Evolutionary conservation across 768 basidiomycete genomes (phyloP), one percentile per base, ranked within the genome.

Genomic region (Kwoniella sp.): DNA sequence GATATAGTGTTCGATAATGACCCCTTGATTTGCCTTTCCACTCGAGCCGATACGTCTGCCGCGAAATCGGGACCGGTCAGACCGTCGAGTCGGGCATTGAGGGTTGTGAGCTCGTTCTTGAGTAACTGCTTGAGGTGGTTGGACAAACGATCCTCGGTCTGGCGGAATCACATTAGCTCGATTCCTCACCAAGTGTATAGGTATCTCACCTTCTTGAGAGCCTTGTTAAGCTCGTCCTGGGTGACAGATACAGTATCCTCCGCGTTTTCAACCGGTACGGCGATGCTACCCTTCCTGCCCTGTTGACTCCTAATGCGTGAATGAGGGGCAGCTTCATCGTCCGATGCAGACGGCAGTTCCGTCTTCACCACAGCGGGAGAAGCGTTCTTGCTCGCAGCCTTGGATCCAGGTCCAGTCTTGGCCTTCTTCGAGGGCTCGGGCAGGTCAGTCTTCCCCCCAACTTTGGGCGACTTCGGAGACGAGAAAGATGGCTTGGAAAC

Each of bases 81-180:
- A 17, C 55, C 29, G 24, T 76, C 72, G n/a, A 73, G 26, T 22
- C 65, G 62, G 44, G 58, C 17, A 40, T 48, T 57, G 30, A 77
- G 29, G n/a, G 29, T 29, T 9, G 58, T 55, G 47, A 71, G 54
- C 27, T 72, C 64, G 26, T 58, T 55, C 19, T 63, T 59, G 12
- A 74, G 19, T 9, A 59, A 30, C 37, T 72, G 68, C 51, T 70
- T 70, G 55, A 71, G 25, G 13, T 67, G 65, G 21, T 63, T 70
- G 30, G 64, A 54, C 46, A 74, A 29, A 22, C 66, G 30, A 26
- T 72, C 70, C 56, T 77, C 75, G 55, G 69, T 69, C 73, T 74
- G 37, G 17, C 58, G 50, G 47, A 17, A 40, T 30, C 6, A 52
- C 5, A 59, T 53, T 17, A 51, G 36, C 21, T 29, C 6, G 37